phyloP scores from a whole-genome alignment of 371 early-diverging fungal genomes.

The Lichtheimia hyalospora region DNA sequence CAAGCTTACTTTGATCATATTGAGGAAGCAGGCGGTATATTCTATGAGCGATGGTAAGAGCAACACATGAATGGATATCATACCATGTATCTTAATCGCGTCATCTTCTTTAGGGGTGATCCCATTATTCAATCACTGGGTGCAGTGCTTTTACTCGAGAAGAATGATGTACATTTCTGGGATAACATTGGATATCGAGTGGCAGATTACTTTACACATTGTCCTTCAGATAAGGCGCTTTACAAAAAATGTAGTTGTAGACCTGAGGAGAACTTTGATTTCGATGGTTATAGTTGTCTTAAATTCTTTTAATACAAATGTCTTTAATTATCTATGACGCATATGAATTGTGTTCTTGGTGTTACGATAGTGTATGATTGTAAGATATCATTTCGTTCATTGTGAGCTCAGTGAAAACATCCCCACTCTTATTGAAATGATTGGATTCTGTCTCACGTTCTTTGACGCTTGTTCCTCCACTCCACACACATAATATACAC shows the following conservation, averaged over 20 bases:
- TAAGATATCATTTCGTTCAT: no score
- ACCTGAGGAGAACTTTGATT: conserved; percentile 42
- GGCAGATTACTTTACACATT: conserved; percentile 37
- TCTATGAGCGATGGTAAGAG: conserved; percentile 79
- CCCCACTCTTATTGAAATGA: no score
- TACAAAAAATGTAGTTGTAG: conserved; percentile 36
- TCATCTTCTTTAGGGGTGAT: conserved; percentile 32
- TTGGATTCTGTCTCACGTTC: no score
- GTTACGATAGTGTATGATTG: no score
- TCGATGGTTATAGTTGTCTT: conserved; percentile 42
- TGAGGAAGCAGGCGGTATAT: conserved; percentile 85
- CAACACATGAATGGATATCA: not conserved
- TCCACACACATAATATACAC: no score
- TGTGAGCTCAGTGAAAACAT: no score
- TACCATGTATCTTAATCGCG: not conserved
- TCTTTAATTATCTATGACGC: no score
- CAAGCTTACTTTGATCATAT: conserved; percentile 77
- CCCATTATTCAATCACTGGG: conserved; percentile 44
- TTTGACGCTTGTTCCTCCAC: no score
- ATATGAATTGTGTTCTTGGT: no score
- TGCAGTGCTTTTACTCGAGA: conserved; percentile 33
- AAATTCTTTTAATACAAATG: conserved; percentile 19
- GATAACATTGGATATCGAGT: conserved; percentile 45
- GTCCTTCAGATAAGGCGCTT: conserved; percentile 24
- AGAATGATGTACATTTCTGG: conserved; percentile 45